Percentiles rank a stretch among this genome's conserved stretches.
These are phyloP conservation scores for Aeminium ludgeri DNA, from an alignment of 495 filamentous ascomycete species.

Conservation along the genomic window DNA sequence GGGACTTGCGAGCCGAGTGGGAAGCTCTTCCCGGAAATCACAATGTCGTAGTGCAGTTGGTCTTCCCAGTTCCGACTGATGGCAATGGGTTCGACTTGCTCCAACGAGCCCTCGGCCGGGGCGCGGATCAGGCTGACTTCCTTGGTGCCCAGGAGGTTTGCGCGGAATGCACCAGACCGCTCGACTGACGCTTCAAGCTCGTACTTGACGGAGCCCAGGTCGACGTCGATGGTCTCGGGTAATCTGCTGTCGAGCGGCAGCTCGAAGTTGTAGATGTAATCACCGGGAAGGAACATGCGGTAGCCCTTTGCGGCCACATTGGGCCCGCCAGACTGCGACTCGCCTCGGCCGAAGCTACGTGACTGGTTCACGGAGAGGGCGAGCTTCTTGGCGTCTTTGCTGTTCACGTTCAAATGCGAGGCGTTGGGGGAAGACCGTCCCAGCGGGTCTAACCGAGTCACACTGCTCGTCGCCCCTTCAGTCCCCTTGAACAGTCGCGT, in stretches of 20 bases:
- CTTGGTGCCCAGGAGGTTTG: slow-evolving; percentile 68
- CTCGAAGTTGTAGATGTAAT: slow-evolving; percentile 90
- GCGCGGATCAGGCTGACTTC: slow-evolving; percentile 79
- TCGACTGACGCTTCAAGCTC: slow-evolving; percentile 78
- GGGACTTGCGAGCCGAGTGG: slow-evolving; percentile 83
- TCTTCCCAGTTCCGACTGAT: slow-evolving; percentile 97
- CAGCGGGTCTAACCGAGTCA: slow-evolving; percentile 9
- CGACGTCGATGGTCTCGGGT: slow-evolving; percentile 81
- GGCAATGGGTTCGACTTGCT: slow-evolving; percentile 89
- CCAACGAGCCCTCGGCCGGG: slow-evolving; percentile 78
- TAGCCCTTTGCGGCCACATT: slow-evolving; percentile 74
- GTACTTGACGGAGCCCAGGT: slow-evolving; percentile 76
- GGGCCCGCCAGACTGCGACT: slow-evolving; percentile 38
- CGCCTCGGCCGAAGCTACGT: slow-evolving; percentile 72
- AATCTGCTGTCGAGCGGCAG: slow-evolving; percentile 82
- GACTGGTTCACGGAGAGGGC: slow-evolving; percentile 69
- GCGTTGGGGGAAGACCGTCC: slow-evolving; percentile 34
- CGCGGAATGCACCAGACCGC: slow-evolving; percentile 78
- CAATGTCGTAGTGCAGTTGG: slow-evolving; percentile 94
- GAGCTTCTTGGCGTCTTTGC: slow-evolving; percentile 43
- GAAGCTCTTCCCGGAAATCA: slow-evolving; percentile 97
- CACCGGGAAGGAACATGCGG: slow-evolving; percentile 74
- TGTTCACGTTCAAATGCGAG: slow-evolving; percentile 22
- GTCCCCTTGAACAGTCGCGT: slow-evolving; percentile 28
- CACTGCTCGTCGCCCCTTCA: slow-evolving; percentile 5